phyloP scores from a whole-genome alignment of 805 yeast species.

The Monosporozyma aerobia region DNA sequence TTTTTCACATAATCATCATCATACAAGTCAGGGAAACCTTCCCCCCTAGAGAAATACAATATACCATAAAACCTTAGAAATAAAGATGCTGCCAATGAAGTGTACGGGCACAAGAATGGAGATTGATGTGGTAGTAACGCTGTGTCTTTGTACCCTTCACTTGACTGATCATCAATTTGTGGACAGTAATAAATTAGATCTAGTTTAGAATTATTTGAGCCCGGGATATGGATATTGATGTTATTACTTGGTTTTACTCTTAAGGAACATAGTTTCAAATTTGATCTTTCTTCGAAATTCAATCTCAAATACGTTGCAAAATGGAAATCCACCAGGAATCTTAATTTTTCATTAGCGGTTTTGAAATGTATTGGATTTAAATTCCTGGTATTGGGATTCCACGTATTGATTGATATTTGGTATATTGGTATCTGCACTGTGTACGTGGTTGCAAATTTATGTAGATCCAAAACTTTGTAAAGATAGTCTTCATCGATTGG shows the following conservation, averaged over 20 bases:
- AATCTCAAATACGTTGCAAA: slow-evolving; percentile 18
- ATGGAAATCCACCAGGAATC: slow-evolving; percentile 27
- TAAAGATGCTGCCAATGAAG: slow-evolving; percentile 23
- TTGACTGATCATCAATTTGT: neutral
- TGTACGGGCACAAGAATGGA: slow-evolving; percentile 25
- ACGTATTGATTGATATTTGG: slow-evolving; percentile 22
- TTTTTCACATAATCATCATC: slow-evolving; percentile 2
- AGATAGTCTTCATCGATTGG: slow-evolving; percentile 17
- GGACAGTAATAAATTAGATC: neutral
- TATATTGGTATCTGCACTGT: neutral
- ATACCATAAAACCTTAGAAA: slow-evolving; percentile 26
- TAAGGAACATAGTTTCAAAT: slow-evolving; percentile 16
- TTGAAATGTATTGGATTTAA: slow-evolving; percentile 21
- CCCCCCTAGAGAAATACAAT: slow-evolving; percentile 18
- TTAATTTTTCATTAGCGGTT: slow-evolving; percentile 20
- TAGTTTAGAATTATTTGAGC: neutral
- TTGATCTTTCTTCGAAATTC: slow-evolving; percentile 19
- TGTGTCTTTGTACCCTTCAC: slow-evolving; percentile 7
- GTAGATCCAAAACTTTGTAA: slow-evolving; percentile 15
- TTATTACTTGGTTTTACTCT: neutral
- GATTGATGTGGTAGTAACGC: slow-evolving; percentile 16
- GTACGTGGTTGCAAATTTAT: slow-evolving; percentile 1
- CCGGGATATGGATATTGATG: neutral
- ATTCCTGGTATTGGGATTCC: slow-evolving; percentile 21
- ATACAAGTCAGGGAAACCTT: slow-evolving; percentile 25